phyloP scores from a whole-genome alignment of 2,329 filamentous ascomycete genomes.

The Calonectria crousiana region DNA sequence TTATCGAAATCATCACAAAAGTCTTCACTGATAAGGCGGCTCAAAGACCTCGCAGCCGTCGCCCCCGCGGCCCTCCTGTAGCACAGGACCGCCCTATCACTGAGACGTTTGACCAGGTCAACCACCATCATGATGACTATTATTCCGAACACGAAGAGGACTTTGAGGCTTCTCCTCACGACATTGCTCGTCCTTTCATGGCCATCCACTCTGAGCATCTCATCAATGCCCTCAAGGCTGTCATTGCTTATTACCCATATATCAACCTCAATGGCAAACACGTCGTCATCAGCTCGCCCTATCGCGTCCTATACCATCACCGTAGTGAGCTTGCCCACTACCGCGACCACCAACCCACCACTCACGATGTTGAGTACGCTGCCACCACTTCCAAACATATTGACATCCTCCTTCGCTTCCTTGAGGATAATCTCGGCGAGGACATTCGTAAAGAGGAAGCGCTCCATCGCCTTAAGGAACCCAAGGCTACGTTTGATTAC shows the following conservation, averaged over 20 bases:
- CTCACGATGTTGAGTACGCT: constrained; percentile 56
- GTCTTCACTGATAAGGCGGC: constrained; percentile 43
- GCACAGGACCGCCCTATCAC: constrained; percentile 46
- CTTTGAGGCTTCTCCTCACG: constrained; percentile 41
- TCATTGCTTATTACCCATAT: constrained; percentile 62
- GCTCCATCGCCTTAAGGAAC: constrained; percentile 51
- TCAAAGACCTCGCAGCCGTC: constrained; percentile 12
- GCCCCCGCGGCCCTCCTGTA: neutral
- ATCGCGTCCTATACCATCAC: constrained; percentile 62
- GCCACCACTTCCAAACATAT: constrained; percentile 58
- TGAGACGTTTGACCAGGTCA: constrained; percentile 40
- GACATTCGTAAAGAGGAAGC: constrained; percentile 55
- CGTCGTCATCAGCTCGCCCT: constrained; percentile 59
- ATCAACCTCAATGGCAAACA: constrained; percentile 51
- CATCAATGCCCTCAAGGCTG: constrained; percentile 60
- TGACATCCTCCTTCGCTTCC: constrained; percentile 58
- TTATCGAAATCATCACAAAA: constrained; percentile 59
- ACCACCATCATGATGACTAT: constrained; percentile 43
- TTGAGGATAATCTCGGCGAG: constrained; percentile 53
- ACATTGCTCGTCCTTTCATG: constrained; percentile 54
- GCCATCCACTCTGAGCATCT: constrained; percentile 59
- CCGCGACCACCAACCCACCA: constrained; percentile 54
- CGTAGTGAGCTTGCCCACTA: constrained; percentile 56
- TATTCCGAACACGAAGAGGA: constrained; percentile 40
- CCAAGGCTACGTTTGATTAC: constrained; percentile 58